A percentile compares a stretch with the other conserved stretches of the same genome.
These are phyloP conservation scores for Lagenidium giganteum DNA, from an alignment of 352 stramenopile species.

Conservation along the genomic window DNA sequence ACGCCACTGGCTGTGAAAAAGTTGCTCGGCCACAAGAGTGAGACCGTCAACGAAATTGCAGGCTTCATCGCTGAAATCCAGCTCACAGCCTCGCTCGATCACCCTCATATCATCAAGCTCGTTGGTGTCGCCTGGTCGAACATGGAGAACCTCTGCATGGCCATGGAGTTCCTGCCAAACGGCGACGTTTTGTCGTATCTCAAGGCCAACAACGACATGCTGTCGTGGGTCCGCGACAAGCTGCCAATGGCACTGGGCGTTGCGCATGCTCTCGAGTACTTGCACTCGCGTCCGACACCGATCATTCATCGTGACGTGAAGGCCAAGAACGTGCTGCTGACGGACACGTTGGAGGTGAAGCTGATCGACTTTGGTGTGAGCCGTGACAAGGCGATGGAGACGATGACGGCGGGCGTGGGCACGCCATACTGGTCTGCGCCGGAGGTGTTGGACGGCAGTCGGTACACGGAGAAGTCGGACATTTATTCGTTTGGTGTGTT, in stretches of 20 bases:
- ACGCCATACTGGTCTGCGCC: too few species aligned
- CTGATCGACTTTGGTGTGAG: conserved; percentile 35
- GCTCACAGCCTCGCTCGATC: conserved; percentile 56
- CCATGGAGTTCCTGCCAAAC: conserved; percentile 34
- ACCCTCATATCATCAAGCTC: conserved; percentile 64
- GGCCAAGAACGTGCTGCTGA: conserved; percentile 12
- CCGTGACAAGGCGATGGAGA: conserved; percentile 11
- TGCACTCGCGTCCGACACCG: conserved; percentile 24
- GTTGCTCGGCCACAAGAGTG: conserved; percentile 23
- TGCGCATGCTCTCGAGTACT: conserved; percentile 20
- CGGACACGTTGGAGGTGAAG: conserved; percentile 23
- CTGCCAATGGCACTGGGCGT: conserved; percentile 27
- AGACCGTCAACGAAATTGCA: conserved; percentile 35
- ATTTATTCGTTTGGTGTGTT: too few species aligned
- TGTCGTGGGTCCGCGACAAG: conserved; percentile 25
- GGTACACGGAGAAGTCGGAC: too few species aligned
- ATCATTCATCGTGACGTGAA: conserved; percentile 19
- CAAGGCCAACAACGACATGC: conserved; percentile 14
- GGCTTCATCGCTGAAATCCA: conserved; percentile 76
- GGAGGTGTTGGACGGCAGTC: too few species aligned
- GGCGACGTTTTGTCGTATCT: conserved; percentile 35
- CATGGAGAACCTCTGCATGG: conserved; percentile 32
- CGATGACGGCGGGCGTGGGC: background rate
- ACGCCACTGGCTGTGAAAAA: background rate
- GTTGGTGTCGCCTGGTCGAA: conserved; percentile 61